Conservation (phyloP, 148 eudicot genomes). For the Salicornia ramosissima region DNA sequence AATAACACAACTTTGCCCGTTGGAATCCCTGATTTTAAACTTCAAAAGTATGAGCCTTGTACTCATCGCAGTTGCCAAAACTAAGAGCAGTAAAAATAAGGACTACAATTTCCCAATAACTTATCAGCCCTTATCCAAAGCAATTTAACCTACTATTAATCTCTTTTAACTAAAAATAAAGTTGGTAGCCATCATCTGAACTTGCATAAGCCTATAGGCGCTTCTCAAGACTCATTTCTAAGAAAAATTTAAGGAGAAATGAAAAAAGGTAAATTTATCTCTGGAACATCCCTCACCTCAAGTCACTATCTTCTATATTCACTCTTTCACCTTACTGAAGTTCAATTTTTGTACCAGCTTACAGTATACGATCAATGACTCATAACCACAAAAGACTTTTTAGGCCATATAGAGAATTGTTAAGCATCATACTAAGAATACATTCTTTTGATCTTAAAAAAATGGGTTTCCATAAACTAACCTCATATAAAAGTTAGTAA, state of each 20-base stretch:
- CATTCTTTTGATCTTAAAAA: not conserved
- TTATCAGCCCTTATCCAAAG: not conserved
- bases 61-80: not conserved
- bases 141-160: not conserved
- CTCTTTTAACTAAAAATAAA: not conserved
- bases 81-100: not conserved
- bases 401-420: not conserved
- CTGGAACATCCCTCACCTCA: not conserved
- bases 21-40: not conserved
- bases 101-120: not conserved
- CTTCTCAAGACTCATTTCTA: not conserved
- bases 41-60: not conserved
- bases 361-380: not conserved
- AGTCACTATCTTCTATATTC: not conserved
- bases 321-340: not conserved
- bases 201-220: not conserved
- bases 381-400: not conserved
- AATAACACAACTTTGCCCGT: not conserved
- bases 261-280: not conserved
- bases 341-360: not conserved
- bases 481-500: not conserved
- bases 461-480: not conserved
- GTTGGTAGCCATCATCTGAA: not conserved
- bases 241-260: not conserved
- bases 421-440: not conserved